Conservation (phyloP, 1,284 basidiomycete genomes). For the Trichosporon coremiiforme region DNA sequence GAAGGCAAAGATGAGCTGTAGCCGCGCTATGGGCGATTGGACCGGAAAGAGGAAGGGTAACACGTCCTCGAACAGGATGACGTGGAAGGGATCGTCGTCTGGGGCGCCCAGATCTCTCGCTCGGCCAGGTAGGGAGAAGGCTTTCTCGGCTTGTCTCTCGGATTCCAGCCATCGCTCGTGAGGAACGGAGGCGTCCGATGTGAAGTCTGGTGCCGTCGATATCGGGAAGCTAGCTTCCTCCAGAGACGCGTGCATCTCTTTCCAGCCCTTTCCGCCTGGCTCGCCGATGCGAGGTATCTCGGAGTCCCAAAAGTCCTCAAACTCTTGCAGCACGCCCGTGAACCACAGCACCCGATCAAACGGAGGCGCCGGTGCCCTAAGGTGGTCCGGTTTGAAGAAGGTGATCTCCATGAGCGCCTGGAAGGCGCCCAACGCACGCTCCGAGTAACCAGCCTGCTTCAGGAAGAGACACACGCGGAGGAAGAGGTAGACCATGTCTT, state of each 20-base stretch:
- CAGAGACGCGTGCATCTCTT: slow-evolving; percentile 27
- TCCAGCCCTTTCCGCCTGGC: slow-evolving; percentile 56
- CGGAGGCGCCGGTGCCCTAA: slow-evolving; percentile 29
- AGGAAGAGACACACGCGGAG: slow-evolving; percentile 61
- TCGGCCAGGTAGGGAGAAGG: slow-evolving; percentile 62
- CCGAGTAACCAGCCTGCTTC: slow-evolving; percentile 64
- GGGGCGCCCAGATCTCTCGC: slow-evolving; percentile 61
- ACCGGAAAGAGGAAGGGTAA: slow-evolving; percentile 68
- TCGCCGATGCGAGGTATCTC: slow-evolving; percentile 60
- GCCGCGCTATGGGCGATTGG: slow-evolving; percentile 61
- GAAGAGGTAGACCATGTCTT: slow-evolving; percentile 53
- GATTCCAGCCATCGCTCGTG: slow-evolving; percentile 69
- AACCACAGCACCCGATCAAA: slow-evolving; percentile 39
- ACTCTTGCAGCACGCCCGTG: slow-evolving; percentile 43
- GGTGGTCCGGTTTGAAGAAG: slow-evolving; percentile 53
- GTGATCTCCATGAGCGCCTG: slow-evolving; percentile 61
- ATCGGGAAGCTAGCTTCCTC: background rate
- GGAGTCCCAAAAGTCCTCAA: slow-evolving; percentile 60
- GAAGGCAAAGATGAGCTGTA: slow-evolving; percentile 72
- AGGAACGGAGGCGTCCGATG: slow-evolving; percentile 59
- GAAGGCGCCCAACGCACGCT: slow-evolving; percentile 58
- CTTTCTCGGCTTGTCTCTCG: slow-evolving; percentile 63
- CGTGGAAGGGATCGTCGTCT: slow-evolving; percentile 69
- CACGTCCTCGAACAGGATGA: slow-evolving; percentile 78
- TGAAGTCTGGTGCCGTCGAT: background rate